Conservation (phyloP, 202 grass and related monocot species). For the Panicum virgatum region DNA sequence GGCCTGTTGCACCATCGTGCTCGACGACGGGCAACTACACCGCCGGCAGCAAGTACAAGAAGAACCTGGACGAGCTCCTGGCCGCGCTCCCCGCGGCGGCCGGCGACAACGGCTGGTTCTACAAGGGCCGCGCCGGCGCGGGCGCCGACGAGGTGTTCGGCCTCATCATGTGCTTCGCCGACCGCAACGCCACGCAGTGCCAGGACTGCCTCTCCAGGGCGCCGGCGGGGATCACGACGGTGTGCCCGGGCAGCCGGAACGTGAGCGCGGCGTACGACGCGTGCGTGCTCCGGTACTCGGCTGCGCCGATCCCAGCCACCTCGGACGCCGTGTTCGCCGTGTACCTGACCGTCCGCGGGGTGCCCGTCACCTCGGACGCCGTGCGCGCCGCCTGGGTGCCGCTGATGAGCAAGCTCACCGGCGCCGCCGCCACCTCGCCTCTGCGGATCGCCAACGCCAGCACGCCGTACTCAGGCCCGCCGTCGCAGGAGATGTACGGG, state of each 20-base stretch:
- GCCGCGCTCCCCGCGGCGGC: background rate
- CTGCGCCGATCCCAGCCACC: background rate
- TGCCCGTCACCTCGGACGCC: background rate
- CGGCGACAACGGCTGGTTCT: background rate
- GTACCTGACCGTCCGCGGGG: background rate
- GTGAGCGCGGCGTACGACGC: background rate
- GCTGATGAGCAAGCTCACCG: background rate
- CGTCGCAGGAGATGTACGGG: slow-evolving; percentile 12
- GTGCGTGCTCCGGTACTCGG: slow-evolving; percentile 25
- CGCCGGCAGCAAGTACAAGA: background rate
- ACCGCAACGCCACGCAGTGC: background rate
- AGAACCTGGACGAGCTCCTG: slow-evolving; percentile 39
- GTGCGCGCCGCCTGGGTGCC: background rate
- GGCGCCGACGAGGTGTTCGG: slow-evolving; percentile 15
- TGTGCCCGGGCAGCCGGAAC: background rate
- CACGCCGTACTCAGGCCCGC: background rate
- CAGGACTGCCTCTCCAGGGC: background rate
- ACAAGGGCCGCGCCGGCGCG: background rate
- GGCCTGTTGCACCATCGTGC: background rate
- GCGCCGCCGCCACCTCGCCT: background rate
- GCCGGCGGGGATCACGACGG: background rate
- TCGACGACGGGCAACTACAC: background rate
- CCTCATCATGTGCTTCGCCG: slow-evolving; percentile 6
- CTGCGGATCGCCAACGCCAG: background rate
- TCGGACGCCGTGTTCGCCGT: rapidly evolving